Conservation (phyloP, 2,329 filamentous ascomycete species). For the Acrodontium crateriforme region DNA sequence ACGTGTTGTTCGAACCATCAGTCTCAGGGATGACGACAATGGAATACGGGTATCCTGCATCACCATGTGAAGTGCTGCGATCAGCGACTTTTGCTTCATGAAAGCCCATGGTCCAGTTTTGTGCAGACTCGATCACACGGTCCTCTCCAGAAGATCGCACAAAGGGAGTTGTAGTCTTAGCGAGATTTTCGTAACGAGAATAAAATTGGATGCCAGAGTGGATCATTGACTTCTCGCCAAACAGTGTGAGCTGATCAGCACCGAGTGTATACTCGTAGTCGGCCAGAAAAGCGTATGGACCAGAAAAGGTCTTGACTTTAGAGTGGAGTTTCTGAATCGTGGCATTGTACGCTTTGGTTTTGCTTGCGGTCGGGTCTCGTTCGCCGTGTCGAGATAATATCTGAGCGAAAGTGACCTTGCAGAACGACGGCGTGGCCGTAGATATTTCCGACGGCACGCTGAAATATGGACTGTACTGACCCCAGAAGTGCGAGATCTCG, state of each 20-base stretch:
- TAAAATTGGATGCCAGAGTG: conserved; percentile 68
- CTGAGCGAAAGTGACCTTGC: conserved; percentile 65
- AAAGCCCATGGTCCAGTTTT: conserved; percentile 64
- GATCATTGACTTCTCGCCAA: conserved; percentile 56
- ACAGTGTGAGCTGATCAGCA: conserved; percentile 52
- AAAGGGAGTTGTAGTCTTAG: conserved; percentile 48
- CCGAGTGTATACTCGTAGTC: conserved; percentile 60
- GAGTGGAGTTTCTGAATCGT: conserved; percentile 54
- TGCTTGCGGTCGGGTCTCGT: conserved; percentile 60
- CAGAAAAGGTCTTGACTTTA: conserved; percentile 41
- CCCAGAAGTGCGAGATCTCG: conserved; percentile 53
- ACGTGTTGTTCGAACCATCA: conserved; percentile 59
- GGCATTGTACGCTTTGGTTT: conserved; percentile 48
- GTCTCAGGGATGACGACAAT: conserved; percentile 60
- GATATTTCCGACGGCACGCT: conserved; percentile 55
- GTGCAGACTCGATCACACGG: conserved; percentile 60
- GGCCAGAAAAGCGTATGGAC: conserved; percentile 54
- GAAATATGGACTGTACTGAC: conserved; percentile 74
- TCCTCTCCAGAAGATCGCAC: conserved; percentile 55
- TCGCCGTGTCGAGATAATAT: conserved; percentile 75
- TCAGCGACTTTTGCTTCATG: conserved; percentile 40
- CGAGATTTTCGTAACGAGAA: conserved; percentile 52
- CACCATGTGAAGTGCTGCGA: conserved; percentile 19
- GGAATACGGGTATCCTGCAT: conserved; percentile 35
- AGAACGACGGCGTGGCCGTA: conserved; percentile 47